A percentile compares a stretch with the other conserved stretches of the same genome.
These are phyloP conservation scores for Trifolium subterraneum DNA, from an alignment of 306 rosid species.

Conservation along the genomic window DNA sequence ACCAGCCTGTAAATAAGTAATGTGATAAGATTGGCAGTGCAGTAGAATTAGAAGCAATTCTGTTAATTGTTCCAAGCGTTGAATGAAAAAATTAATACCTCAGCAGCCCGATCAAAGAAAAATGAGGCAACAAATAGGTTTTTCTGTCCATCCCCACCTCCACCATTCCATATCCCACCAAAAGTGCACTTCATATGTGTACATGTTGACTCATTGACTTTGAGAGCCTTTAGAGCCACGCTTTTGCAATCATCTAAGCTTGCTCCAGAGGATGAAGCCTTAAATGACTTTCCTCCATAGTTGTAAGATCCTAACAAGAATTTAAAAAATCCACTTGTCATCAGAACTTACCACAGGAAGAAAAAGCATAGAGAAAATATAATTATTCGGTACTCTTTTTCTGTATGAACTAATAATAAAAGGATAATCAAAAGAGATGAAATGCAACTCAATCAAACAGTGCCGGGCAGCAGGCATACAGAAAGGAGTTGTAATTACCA, in stretches of 20 bases:
- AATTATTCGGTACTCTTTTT: not conserved
- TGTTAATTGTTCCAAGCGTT: slow-evolving; percentile 19
- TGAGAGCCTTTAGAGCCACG: slow-evolving; percentile 72
- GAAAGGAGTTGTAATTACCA: slow-evolving; percentile 62
- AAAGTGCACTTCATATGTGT: slow-evolving; percentile 95
- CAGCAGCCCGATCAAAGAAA: slow-evolving; percentile 99
- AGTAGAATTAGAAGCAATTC: slow-evolving; percentile 21
- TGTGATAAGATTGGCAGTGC: slow-evolving; percentile 42
- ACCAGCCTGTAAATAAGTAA: slow-evolving; percentile 70
- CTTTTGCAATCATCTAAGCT: slow-evolving; percentile 78
- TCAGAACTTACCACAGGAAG: slow-evolving; percentile 26
- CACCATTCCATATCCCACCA: slow-evolving; percentile 98
- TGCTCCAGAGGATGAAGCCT: slow-evolving; percentile 77
- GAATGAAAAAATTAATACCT: slow-evolving; percentile 58
- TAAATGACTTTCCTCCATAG: slow-evolving; percentile 75
- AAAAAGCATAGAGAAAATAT: not conserved
- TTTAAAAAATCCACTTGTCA: not conserved
- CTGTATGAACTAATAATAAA: slow-evolving; percentile 15
- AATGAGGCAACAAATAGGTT: slow-evolving; percentile 94
- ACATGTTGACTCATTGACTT: slow-evolving; percentile 72
- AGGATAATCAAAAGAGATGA: slow-evolving; percentile 30
- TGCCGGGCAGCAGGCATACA: not conserved
- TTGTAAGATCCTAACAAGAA: slow-evolving; percentile 61
- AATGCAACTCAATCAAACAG: slow-evolving; percentile 22
- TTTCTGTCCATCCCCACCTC: slow-evolving; percentile 97